These are phyloP conservation scores for Wilhelminamyces savonicus DNA, from an alignment of 805 yeast genomes.

Conservation along the genomic window DNA sequence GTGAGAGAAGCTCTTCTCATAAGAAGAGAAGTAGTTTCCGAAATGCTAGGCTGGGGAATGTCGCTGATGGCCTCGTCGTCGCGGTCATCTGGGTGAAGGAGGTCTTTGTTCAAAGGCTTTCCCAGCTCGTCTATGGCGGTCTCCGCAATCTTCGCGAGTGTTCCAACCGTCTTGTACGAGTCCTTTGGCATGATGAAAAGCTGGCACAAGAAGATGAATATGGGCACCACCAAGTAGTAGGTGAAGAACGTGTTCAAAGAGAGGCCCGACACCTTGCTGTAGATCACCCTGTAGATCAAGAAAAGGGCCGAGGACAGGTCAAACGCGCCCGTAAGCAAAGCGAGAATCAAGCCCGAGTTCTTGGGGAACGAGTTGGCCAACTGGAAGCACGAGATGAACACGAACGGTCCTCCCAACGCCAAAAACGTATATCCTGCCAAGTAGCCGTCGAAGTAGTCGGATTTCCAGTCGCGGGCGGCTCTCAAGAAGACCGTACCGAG, in stretches of 20 bases:
- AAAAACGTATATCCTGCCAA: constrained; percentile 65
- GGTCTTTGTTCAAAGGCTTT: constrained; percentile 44
- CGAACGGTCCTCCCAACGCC: constrained; percentile 93
- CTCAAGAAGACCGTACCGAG: constrained; percentile 48
- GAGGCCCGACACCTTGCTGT: constrained; percentile 38
- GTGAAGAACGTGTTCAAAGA: constrained; percentile 57
- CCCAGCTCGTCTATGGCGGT: constrained; percentile 74
- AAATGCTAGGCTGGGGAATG: constrained; percentile 27
- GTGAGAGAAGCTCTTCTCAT: constrained; percentile 22
- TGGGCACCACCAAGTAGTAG: constrained; percentile 65
- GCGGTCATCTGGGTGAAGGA: constrained; percentile 30
- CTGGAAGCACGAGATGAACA: constrained; percentile 85
- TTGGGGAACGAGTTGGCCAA: constrained; percentile 76
- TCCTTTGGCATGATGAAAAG: constrained; percentile 71
- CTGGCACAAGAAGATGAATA: constrained; percentile 71
- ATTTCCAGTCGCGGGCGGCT: constrained; percentile 24
- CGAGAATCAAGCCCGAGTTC: constrained; percentile 73
- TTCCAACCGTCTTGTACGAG: constrained; percentile 67
- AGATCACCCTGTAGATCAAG: constrained; percentile 61
- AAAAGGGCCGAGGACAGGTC: constrained; percentile 91
- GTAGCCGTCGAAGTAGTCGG: constrained; percentile 52
- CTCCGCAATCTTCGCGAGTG: constrained; percentile 60
- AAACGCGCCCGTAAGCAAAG: constrained; percentile 87
- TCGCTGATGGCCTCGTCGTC: constrained; percentile 16
- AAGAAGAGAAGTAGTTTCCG: constrained; percentile 35